Evolutionary conservation across 2,329 filamentous ascomycete species (phyloP).

Genomic region (Ascochyta lentis): DNA sequence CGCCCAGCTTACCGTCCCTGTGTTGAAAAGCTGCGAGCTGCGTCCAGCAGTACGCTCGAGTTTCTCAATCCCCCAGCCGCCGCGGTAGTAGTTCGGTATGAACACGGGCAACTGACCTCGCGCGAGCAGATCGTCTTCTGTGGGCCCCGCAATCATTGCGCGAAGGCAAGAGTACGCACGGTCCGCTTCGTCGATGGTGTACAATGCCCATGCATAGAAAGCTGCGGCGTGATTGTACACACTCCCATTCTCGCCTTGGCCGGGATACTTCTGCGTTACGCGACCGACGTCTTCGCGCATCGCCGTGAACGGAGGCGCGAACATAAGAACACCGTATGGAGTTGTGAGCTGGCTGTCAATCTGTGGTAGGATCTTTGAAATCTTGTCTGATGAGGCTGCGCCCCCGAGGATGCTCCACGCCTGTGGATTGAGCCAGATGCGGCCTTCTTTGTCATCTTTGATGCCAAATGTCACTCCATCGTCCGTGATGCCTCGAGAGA

Average conservation of each 20-base stretch:
- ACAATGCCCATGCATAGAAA: constrained; percentile 63
- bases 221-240: constrained; percentile 65
- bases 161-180: constrained; percentile 60
- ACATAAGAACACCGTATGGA: constrained; percentile 64
- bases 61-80: constrained; percentile 38
- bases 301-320: constrained; percentile 59
- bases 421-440: constrained; percentile 66
- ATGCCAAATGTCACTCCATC: constrained; percentile 61
- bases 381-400: constrained; percentile 55
- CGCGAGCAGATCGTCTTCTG: constrained; percentile 58
- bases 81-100: constrained; percentile 64
- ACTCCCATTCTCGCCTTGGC: constrained; percentile 64
- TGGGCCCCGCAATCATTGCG: constrained; percentile 62
- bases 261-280: constrained; percentile 65
- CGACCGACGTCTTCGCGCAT: constrained; percentile 67
- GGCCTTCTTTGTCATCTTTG: constrained; percentile 59
- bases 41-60: constrained; percentile 57
- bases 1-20: constrained; percentile 64
- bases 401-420: constrained; percentile 63
- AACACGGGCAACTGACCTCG: constrained; percentile 64
- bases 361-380: constrained; percentile 55
- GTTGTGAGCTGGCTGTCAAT: constrained; percentile 61
- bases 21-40: constrained; percentile 65
- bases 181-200: constrained; percentile 58
- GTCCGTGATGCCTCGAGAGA: constrained; percentile 64